These are phyloP conservation scores for Sclerospora graminicola DNA, from an alignment of 352 stramenopile genomes.

Conservation along the genomic window DNA sequence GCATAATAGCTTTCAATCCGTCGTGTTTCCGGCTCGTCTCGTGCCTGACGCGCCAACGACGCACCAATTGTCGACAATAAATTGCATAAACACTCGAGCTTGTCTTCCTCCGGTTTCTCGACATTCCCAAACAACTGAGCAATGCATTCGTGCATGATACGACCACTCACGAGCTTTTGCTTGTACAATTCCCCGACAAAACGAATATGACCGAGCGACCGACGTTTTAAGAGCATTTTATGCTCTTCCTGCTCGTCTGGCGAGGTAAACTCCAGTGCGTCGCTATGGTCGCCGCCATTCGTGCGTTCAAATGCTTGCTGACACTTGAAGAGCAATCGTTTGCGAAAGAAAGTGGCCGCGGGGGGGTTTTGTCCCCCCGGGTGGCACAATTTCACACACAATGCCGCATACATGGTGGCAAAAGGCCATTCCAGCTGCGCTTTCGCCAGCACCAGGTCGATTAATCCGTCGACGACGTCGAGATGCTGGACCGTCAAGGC, in stretches of 20 bases:
- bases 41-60: conserved; percentile 62
- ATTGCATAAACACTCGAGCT: conserved; percentile 92
- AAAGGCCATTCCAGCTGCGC: conserved; percentile 96
- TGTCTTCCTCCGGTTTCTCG: conserved; percentile 87
- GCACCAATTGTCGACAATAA: conserved; percentile 90
- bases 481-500: conserved; percentile 79
- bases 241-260: conserved; percentile 51
- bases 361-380: no score
- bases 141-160: conserved; percentile 92
- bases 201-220: conserved; percentile 88
- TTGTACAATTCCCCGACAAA: conserved; percentile 97
- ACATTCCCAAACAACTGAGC: conserved; percentile 66
- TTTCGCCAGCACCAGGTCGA: conserved; percentile 92
- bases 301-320: conserved; percentile 91
- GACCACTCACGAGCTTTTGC: conserved; percentile 89
- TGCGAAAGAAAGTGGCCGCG: conserved; percentile 86
- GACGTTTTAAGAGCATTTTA: conserved; percentile 76
- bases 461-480: conserved; percentile 80
- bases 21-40: conserved; percentile 39
- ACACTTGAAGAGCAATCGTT: conserved; percentile 87
- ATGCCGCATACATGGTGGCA: conserved; percentile 91
- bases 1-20: conserved; percentile 64
- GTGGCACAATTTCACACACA: conserved; percentile 90
- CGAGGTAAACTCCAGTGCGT: no score
- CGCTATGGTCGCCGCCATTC: no score